Conservation (phyloP, 345 rosid species). For the Arabidopsis suecica region DNA sequence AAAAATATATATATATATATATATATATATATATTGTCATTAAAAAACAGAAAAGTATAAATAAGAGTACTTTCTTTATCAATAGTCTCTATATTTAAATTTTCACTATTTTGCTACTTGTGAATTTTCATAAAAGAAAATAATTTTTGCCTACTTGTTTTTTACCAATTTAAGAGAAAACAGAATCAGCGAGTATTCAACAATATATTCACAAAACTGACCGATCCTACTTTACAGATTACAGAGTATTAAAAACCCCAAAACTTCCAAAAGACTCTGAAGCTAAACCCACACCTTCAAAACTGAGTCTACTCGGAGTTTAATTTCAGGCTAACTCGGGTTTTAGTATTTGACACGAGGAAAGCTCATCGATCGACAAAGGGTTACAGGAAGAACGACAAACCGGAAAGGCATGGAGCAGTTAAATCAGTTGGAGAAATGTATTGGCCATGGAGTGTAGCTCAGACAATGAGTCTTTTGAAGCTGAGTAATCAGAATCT, state of each 20-base stretch:
- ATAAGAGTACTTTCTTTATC: background rate
- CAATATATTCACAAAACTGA: slow-evolving; percentile 15
- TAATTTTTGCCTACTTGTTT: background rate
- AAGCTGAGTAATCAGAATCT: slow-evolving; percentile 20
- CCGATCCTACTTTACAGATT: slow-evolving; percentile 20
- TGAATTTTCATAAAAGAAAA: background rate
- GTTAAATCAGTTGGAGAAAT: slow-evolving; percentile 47
- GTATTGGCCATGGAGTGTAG: slow-evolving; percentile 59
- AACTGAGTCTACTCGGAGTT: background rate
- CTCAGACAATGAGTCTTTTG: slow-evolving; percentile 43
- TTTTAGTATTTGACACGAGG: slow-evolving; percentile 7
- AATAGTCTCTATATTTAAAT: background rate
- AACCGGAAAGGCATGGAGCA: slow-evolving; percentile 8
- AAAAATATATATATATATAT: background rate
- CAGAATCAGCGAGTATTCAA: slow-evolving; percentile 11
- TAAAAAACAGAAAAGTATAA: too few species aligned
- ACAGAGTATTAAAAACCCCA: background rate
- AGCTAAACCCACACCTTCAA: slow-evolving; percentile 1
- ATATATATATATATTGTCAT: background rate
- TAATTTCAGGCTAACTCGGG: background rate
- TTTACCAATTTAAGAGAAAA: background rate
- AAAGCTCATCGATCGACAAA: slow-evolving; percentile 7
- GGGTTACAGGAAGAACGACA: background rate
- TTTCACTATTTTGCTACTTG: background rate
- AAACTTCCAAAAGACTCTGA: background rate